Base-by-base conservation (phyloP, 2,329 filamentous ascomycete species). In the Fusarium graminum region DNA sequence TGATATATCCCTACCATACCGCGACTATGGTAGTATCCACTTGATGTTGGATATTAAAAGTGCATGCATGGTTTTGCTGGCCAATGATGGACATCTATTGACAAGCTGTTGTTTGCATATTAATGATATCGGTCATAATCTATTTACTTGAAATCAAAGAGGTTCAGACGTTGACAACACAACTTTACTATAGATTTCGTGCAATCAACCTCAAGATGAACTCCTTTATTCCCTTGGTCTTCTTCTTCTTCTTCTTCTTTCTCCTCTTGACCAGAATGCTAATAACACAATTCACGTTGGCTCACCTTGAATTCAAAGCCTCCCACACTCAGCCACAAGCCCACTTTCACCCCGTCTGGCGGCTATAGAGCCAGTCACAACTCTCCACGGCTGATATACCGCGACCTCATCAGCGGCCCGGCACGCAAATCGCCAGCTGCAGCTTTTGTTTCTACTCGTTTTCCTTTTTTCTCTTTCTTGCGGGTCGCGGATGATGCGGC, bases 281-380 rank as follows among this genome's bases (percentile, higher is more conserved):
- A 46, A 36, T 45, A n/a, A 28, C 43, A 3, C n/a, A 39, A 40
- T 36, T 36, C 17, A 39, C 14, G 62, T 67, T 69, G 58, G 66
- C 67, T 67, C 49, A 64, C 47, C 36, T 51, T 22, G 19, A 19
- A 25, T 44, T 67, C 65, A 69, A 69, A 69, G 59, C 68, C 68
- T 60, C 59, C 40, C 22, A 41, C 30, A 61, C 69, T 70, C 54
- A 70, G 69, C 69, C 69, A 70, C 69, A 41, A 68, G 60, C 41
- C 65, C 51, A 49, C 36, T 17, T 26, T 38, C 26, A 29, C 45
- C 32, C 52, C 52, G 46, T 49, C 52, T 34, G 47, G 70, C 70
- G 70, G 55, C 59, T 72, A 41, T 44, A 63, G 46, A 41, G 43
- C 70, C 70, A 72, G 42, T 70, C 68, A 71, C 45, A 64, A 51